Evolutionary conservation across 78 protist species (phyloP).

Genomic region (Dictyostelium discoideum): DNA sequence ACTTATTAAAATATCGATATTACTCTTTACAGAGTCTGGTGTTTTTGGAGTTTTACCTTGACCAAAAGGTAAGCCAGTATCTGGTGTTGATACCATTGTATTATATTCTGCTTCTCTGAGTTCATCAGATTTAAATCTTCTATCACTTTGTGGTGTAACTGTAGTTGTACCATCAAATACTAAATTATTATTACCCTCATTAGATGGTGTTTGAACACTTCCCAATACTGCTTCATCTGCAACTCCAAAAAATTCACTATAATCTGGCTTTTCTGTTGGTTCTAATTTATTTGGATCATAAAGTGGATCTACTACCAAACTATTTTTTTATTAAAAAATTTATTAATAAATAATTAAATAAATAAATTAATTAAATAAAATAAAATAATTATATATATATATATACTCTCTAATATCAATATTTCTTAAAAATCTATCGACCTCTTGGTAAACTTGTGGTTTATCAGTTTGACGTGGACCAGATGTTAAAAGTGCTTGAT

Average conservation of each 20-base stretch:
- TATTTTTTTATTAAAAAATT: neutral
- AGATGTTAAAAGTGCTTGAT: neutral
- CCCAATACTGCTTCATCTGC: neutral
- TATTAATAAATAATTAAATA: neutral
- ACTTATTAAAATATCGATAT: neutral
- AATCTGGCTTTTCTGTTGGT: neutral
- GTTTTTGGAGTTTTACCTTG: neutral
- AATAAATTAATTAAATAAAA: no score
- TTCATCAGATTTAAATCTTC: conserved; percentile 9
- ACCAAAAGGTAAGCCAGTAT: neutral
- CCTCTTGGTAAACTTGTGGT: conserved; percentile 18
- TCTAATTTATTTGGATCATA: conserved; percentile 61
- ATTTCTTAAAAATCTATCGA: conserved; percentile 38
- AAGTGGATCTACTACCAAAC: conserved; percentile 56
- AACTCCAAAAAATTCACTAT: neutral
- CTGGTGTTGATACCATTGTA: neutral
- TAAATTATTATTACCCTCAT: neutral
- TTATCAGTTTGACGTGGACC: conserved; percentile 3
- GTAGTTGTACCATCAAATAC: neutral
- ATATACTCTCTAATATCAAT: conserved; percentile 39
- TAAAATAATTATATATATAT: neutral
- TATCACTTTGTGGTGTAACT: neutral
- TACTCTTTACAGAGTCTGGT: neutral
- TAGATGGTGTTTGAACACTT: neutral
- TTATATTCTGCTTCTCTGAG: conserved; percentile 21